Percentiles rank a stretch among this genome's conserved stretches.
phyloP scores from a whole-genome alignment of 306 rosid genomes.

The Dryas alaskensis region DNA sequence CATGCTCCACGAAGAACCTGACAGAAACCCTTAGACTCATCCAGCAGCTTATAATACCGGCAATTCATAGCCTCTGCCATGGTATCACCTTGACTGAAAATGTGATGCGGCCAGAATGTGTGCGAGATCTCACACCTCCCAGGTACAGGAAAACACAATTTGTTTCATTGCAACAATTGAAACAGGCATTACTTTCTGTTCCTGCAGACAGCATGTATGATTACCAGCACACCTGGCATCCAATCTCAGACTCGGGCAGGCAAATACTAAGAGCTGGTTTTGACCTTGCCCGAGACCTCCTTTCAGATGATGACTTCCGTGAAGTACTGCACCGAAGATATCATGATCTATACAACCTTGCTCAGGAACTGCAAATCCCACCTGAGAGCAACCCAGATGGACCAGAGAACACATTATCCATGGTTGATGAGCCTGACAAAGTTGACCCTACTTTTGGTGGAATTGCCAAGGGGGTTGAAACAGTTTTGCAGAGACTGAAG shows the following conservation, averaged over 20 bases:
- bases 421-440: slow-evolving; percentile 44
- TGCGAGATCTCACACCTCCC: slow-evolving; percentile 66
- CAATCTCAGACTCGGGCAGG: slow-evolving; percentile 58
- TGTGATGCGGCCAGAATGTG: slow-evolving; percentile 82
- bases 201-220: slow-evolving; percentile 95
- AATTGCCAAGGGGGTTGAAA: slow-evolving; percentile 96
- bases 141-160: slow-evolving; percentile 68
- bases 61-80: slow-evolving; percentile 73
- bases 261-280: slow-evolving; percentile 61
- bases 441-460: slow-evolving; percentile 81
- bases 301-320: slow-evolving; percentile 84
- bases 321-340: slow-evolving; percentile 87
- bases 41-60: slow-evolving; percentile 75
- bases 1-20: slow-evolving; percentile 83
- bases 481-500: slow-evolving; percentile 78
- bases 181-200: slow-evolving; percentile 76
- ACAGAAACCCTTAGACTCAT: slow-evolving; percentile 75
- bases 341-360: slow-evolving; percentile 76
- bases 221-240: slow-evolving; percentile 91
- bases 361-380: slow-evolving; percentile 85
- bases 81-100: slow-evolving; percentile 77
- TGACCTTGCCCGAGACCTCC: slow-evolving; percentile 80
- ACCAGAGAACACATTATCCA: slow-evolving; percentile 45
- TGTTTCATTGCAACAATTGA: slow-evolving; percentile 65
- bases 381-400: slow-evolving; percentile 56